Conservation (phyloP, 208 protist genomes). For the Acanthamoeba divionensis region DNA sequence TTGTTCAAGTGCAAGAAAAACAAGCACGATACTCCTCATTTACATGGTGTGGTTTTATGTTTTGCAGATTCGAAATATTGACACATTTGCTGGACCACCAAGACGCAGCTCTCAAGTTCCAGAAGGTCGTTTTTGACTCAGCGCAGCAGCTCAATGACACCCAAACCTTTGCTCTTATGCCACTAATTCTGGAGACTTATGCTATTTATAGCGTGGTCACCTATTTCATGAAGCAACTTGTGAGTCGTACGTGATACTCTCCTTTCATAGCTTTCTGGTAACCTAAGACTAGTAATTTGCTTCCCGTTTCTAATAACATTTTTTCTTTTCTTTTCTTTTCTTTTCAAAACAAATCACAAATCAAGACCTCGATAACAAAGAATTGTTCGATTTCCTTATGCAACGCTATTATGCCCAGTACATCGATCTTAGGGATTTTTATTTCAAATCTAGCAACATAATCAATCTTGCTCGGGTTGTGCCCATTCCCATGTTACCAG, state of each 20-base stretch:
- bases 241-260: neutral
- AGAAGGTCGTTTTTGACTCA: neutral
- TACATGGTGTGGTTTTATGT: neutral
- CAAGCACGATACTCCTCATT: neutral
- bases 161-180: conserved; percentile 33
- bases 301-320: neutral
- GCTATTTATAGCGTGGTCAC: conserved; percentile 28
- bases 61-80: conserved; percentile 3
- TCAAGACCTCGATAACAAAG: neutral
- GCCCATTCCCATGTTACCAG: conserved; percentile 26
- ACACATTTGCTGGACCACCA: conserved; percentile 7
- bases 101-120: neutral
- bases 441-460: conserved; percentile 22
- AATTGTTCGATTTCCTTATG: neutral
- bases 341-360: neutral
- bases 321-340: neutral
- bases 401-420: conserved; percentile 49
- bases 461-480: neutral
- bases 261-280: neutral
- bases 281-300: neutral
- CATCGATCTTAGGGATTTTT: conserved; percentile 52
- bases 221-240: conserved; percentile 33
- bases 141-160: neutral
- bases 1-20: neutral
- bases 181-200: conserved; percentile 20